These are phyloP conservation scores for Salinomyces thailandicus DNA, from an alignment of 2,329 filamentous ascomycete species.

Conservation along the genomic window DNA sequence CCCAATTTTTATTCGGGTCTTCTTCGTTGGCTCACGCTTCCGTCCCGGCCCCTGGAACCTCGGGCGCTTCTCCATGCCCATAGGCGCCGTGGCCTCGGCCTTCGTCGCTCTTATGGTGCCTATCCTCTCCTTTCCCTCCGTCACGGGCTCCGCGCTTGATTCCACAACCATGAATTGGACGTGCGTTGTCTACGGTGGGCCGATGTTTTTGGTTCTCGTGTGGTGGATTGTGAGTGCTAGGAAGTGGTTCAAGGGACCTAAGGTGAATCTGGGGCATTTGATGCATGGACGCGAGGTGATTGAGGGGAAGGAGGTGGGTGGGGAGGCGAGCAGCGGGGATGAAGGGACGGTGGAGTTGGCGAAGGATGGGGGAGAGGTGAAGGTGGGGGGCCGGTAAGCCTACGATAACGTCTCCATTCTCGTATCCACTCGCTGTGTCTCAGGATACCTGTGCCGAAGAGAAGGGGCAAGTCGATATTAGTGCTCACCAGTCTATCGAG, in stretches of 20 bases:
- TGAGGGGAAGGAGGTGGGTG: slow-evolving; percentile 10
- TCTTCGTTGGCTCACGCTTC: slow-evolving; percentile 53
- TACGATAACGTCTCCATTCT: too few species aligned
- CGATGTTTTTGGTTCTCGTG: slow-evolving; percentile 43
- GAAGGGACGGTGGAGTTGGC: too few species aligned
- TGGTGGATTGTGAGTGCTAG: slow-evolving; percentile 56
- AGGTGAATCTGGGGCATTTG: slow-evolving; percentile 53
- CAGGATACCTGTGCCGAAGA: too few species aligned
- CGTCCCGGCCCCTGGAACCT: slow-evolving; percentile 59
- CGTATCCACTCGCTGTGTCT: too few species aligned
- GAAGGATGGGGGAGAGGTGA: slow-evolving; percentile 9
- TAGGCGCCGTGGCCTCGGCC: slow-evolving; percentile 45
- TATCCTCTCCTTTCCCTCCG: slow-evolving; percentile 54
- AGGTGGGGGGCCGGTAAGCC: too few species aligned
- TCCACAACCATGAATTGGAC: slow-evolving; percentile 57
- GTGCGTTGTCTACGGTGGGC: slow-evolving; percentile 53
- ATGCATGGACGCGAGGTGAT: slow-evolving; percentile 14
- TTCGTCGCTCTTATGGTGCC: slow-evolving; percentile 60
- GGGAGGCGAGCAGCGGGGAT: slow-evolving; percentile 1
- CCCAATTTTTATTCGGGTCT: slow-evolving; percentile 49
- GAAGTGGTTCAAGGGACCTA: slow-evolving; percentile 62
- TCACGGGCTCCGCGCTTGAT: slow-evolving; percentile 45
- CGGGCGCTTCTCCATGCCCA: slow-evolving; percentile 47
- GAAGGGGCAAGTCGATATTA: too few species aligned
- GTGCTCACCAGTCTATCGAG: too few species aligned